Base-by-base conservation (phyloP, 768 basidiomycete species). In the Psilocybe azurescens region DNA sequence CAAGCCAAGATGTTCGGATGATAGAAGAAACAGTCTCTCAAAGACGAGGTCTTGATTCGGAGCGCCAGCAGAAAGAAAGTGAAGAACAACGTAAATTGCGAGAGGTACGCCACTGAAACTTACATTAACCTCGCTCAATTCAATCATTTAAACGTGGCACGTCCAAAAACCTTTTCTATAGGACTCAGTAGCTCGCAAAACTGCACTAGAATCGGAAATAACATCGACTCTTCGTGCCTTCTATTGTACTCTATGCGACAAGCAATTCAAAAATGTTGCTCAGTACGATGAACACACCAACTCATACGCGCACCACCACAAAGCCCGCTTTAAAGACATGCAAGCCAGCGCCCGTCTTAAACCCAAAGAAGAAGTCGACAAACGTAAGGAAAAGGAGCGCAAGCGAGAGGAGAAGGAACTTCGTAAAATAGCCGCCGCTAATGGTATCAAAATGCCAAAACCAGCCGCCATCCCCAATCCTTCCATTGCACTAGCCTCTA, bases 271-370 rank as follows among this genome's bases (percentile, higher is more conserved):
- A 72, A 94, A 83, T 53, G 90, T 94, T 18, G 87, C 91, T 0
- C 93, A 93, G 69, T 95, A 91, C 67, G 93, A 94, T 65, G 93
- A 94, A 69, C 93, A 95, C 74, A 91, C 90, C 57, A 94, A 94
- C 69, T 93, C 93, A 6, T 94, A 93, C 66, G 90, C 91, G 0
- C 92, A 94, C 69, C 90, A 92, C 67, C 93, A 93, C 77, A 93
- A 90, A 75, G 89, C 89, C 38, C 89, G 93, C 53, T 84, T 88
- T 72, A 88, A 79, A 66, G 92, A 94, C 67, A 91, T 94, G 90
- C 90, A 93, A 76, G 86, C 87, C 30, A 87, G 87, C 53, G 84
- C 84, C 53, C 87, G 89, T 10, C 75, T 86, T n/a, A 85, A 86
- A 58, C 82, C 83, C 14, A 80, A 86, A 67, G 89, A 86, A 60